These are phyloP conservation scores for Scenedesmus sp. DNA, from an alignment of 163 green algal species.

Conservation along the genomic window DNA sequence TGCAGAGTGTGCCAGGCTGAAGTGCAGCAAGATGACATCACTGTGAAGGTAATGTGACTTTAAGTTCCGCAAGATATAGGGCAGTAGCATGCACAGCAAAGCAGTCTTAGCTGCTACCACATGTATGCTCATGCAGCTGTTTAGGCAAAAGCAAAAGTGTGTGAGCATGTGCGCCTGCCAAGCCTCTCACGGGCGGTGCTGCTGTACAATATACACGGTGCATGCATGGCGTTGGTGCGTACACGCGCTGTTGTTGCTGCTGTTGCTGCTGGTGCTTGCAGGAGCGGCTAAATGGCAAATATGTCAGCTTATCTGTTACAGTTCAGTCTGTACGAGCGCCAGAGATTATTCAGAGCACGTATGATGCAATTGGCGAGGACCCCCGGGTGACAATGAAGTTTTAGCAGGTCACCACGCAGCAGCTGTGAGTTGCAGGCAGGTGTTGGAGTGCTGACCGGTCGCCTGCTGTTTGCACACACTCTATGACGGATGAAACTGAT, in stretches of 20 bases:
- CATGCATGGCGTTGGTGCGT: background rate
- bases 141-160: no score
- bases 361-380: constrained; percentile 61
- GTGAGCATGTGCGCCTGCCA: no score
- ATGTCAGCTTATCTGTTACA: constrained; percentile 62
- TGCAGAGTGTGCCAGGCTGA: constrained; percentile 41
- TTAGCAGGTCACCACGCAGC: constrained; percentile 26
- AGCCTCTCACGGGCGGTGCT: background rate
- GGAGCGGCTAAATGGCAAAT: constrained; percentile 68
- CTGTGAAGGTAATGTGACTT: constrained; percentile 33
- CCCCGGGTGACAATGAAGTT: constrained; percentile 69
- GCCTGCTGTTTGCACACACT: background rate
- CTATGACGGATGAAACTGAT: background rate
- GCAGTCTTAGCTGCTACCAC: no score
- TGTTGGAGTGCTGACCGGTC: background rate
- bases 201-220: background rate
- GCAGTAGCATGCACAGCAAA: no score
- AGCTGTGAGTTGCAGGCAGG: background rate
- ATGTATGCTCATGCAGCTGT: no score
- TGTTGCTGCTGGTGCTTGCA: constrained; percentile 32
- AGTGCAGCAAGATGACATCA: constrained; percentile 13
- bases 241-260: background rate
- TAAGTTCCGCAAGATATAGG: no score
- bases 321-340: constrained; percentile 57
- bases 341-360: constrained; percentile 63